Conservation (phyloP, 2,329 filamentous ascomycete genomes). For the Paraphoma chrysanthemicola region DNA sequence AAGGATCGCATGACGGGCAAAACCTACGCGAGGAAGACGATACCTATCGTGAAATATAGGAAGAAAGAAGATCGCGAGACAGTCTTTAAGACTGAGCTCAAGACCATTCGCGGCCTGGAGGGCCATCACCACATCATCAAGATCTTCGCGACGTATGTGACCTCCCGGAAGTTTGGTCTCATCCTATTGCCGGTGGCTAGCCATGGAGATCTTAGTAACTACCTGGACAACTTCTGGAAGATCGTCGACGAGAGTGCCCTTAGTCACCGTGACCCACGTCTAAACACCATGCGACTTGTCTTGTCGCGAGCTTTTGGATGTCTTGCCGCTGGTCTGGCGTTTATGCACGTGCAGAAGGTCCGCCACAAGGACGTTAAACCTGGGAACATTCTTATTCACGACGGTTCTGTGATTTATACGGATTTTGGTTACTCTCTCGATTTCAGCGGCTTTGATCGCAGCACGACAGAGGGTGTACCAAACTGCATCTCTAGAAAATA, state of each 20-base stretch:
- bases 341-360: conserved; percentile 22
- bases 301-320: conserved; percentile 22
- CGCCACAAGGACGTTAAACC: conserved; percentile 34
- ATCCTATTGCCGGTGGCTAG: conserved; percentile 25
- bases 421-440: conserved; percentile 29
- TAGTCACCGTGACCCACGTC: neutral
- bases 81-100: conserved; percentile 17
- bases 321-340: conserved; percentile 17
- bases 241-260: neutral
- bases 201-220: conserved; percentile 22
- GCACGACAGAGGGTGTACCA: conserved; percentile 20
- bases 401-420: conserved; percentile 19
- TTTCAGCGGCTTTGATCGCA: conserved; percentile 3
- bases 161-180: conserved; percentile 9
- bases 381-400: conserved; percentile 26
- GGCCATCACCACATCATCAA: conserved; percentile 19
- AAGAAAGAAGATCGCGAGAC: neutral
- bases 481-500: conserved; percentile 15
- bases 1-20: neutral
- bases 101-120: conserved; percentile 14
- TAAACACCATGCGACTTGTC: neutral
- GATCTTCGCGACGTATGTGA: conserved; percentile 18
- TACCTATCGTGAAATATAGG: neutral
- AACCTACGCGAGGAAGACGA: conserved; percentile 3
- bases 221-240: conserved; percentile 14